Evolutionary conservation across 495 filamentous ascomycete genomes (phyloP).

Genomic region (Aspergillus biplanus): DNA sequence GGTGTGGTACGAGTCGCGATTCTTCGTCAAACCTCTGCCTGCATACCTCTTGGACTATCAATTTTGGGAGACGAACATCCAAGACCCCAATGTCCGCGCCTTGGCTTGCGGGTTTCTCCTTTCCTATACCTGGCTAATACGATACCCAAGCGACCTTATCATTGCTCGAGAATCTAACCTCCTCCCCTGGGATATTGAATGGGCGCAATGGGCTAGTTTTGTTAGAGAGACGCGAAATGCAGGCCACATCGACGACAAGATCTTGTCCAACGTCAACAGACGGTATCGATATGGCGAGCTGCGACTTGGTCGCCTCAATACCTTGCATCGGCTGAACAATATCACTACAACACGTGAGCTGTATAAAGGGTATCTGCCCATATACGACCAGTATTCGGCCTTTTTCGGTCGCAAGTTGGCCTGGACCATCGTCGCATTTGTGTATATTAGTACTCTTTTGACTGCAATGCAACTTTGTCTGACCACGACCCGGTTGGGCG

Average conservation of each 20-base stretch:
- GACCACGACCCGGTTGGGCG: neutral
- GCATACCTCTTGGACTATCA: neutral
- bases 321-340: neutral
- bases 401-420: neutral
- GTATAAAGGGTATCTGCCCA: neutral
- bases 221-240: neutral
- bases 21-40: neutral
- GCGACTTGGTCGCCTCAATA: neutral
- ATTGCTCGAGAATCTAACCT: neutral
- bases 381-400: neutral
- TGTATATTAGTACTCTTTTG: neutral
- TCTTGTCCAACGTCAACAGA: neutral
- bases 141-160: neutral
- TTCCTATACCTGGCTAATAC: neutral
- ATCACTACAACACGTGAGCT: neutral
- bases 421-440: neutral
- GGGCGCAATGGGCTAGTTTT: neutral
- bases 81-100: neutral
- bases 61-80: neutral
- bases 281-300: neutral
- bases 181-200: neutral
- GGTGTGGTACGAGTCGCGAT: neutral
- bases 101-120: neutral
- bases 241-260: neutral
- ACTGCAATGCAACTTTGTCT: neutral